A percentile compares a stretch with the other conserved stretches of the same genome.
Evolutionary conservation across 805 yeast genomes (phyloP).

Genomic region (Candida oleophila): DNA sequence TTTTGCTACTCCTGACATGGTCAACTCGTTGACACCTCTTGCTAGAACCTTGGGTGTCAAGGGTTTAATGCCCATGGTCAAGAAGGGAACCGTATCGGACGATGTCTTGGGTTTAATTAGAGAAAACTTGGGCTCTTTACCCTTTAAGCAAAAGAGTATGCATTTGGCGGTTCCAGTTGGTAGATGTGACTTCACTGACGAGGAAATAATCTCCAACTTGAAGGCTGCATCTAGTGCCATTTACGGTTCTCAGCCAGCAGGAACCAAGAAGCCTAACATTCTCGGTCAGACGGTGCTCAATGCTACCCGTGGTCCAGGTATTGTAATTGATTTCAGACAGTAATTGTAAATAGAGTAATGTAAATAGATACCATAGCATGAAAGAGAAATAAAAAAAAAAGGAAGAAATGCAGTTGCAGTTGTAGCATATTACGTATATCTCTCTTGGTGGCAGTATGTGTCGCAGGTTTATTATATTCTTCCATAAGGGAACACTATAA

Average conservation of each 20-base stretch:
- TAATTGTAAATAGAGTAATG: slow-evolving; percentile 2
- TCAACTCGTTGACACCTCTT: slow-evolving; percentile 56
- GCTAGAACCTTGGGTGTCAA: slow-evolving; percentile 86
- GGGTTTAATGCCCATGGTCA: slow-evolving; percentile 84
- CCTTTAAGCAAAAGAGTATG: slow-evolving; percentile 72
- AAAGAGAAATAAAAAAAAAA: no score
- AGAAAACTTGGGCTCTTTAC: slow-evolving; percentile 62
- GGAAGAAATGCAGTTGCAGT: no score
- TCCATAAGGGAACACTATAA: background rate
- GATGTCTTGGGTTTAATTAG: slow-evolving; percentile 55
- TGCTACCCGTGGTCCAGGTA: slow-evolving; percentile 78
- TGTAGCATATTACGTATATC: no score
- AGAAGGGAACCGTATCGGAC: slow-evolving; percentile 82
- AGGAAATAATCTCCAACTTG: slow-evolving; percentile 70
- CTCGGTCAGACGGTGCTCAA: slow-evolving; percentile 68
- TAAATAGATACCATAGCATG: background rate
- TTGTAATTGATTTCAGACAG: slow-evolving; percentile 50
- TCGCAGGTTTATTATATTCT: background rate
- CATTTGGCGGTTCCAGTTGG: slow-evolving; percentile 70
- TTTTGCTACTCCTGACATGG: slow-evolving; percentile 83
- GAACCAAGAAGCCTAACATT: slow-evolving; percentile 64
- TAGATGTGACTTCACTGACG: slow-evolving; percentile 73
- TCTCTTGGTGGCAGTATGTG: background rate
- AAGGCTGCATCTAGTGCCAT: slow-evolving; percentile 65
- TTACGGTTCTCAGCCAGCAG: slow-evolving; percentile 51